Conservation (phyloP, 768 basidiomycete species). For the Pulveroboletus sp. region DNA sequence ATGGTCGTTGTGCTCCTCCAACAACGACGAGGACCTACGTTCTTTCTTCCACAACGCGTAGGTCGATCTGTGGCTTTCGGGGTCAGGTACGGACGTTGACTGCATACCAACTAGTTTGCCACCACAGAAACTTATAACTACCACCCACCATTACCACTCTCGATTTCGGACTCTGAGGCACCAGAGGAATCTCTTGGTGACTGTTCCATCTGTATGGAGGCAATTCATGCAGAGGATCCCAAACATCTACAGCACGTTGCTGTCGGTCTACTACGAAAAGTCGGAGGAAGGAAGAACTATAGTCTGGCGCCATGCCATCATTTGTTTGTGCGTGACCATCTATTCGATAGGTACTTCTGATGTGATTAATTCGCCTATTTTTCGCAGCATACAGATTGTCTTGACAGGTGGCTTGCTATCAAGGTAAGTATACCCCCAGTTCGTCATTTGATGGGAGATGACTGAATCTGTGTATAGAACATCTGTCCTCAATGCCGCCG, state of each 20-base stretch:
- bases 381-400: conserved; percentile 75
- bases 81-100: neutral
- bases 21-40: conserved; percentile 70
- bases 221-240: conserved; percentile 53
- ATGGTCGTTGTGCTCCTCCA: conserved; percentile 62
- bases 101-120: conserved; percentile 43
- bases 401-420: conserved; percentile 81
- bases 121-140: conserved; percentile 71
- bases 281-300: conserved; percentile 55
- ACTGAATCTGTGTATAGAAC: conserved; percentile 43
- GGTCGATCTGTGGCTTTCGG: conserved; percentile 17
- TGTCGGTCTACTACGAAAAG: conserved; percentile 35
- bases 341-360: neutral
- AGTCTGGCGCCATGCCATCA: conserved; percentile 88
- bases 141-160: conserved; percentile 65
- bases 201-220: conserved; percentile 93
- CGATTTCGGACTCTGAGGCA: conserved; percentile 62
- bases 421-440: conserved; percentile 40
- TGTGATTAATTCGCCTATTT: neutral
- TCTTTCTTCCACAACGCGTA: conserved; percentile 75
- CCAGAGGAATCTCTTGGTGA: conserved; percentile 76
- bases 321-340: conserved; percentile 59
- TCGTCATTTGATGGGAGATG: neutral
- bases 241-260: conserved; percentile 33
- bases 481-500: conserved; percentile 91